These are phyloP conservation scores for Candida sanyiensis DNA, from an alignment of 805 yeast genomes.

Conservation along the genomic window DNA sequence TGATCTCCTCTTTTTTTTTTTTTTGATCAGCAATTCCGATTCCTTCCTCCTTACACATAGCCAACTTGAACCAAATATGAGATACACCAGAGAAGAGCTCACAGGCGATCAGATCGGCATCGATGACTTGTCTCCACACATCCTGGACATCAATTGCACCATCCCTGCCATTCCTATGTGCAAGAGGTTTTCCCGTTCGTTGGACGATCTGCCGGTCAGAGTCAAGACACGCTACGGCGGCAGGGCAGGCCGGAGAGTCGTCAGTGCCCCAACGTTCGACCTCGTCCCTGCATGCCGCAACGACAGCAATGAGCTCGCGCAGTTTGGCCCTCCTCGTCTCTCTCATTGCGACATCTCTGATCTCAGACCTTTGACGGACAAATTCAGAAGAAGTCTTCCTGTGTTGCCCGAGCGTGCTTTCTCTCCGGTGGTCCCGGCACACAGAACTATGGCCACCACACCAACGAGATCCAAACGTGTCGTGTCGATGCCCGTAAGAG, in stretches of 20 bases:
- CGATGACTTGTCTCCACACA: slow-evolving; percentile 3
- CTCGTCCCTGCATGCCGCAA: slow-evolving; percentile 1
- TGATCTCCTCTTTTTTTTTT: too few species aligned
- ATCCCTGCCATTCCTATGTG: slow-evolving; percentile 7
- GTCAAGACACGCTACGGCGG: slow-evolving; percentile 9
- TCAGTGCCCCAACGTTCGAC: slow-evolving; percentile 14
- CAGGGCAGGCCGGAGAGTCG: slow-evolving; percentile 8
- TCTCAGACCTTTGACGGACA: not conserved
- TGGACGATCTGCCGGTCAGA: slow-evolving; percentile 10
- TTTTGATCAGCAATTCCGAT: not conserved
- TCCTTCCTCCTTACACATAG: not conserved
- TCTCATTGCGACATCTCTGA: slow-evolving; percentile 1
- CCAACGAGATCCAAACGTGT: too few species aligned
- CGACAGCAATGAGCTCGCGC: not conserved
- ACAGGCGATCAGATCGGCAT: slow-evolving; percentile 8
- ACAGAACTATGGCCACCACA: too few species aligned
- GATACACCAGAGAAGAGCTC: slow-evolving; percentile 9
- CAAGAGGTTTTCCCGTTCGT: not conserved
- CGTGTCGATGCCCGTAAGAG: not conserved
- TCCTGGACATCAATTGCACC: slow-evolving; percentile 4
- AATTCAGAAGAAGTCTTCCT: not conserved
- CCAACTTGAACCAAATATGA: slow-evolving; percentile 4
- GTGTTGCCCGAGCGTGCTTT: not conserved
- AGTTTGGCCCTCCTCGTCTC: slow-evolving; percentile 8
- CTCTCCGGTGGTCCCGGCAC: too few species aligned